Evolutionary conservation across 176 grass and related monocot species (phyloP), one percentile per base, ranked within the genome.

Genomic region (Urochloa ruziziensis): DNA sequence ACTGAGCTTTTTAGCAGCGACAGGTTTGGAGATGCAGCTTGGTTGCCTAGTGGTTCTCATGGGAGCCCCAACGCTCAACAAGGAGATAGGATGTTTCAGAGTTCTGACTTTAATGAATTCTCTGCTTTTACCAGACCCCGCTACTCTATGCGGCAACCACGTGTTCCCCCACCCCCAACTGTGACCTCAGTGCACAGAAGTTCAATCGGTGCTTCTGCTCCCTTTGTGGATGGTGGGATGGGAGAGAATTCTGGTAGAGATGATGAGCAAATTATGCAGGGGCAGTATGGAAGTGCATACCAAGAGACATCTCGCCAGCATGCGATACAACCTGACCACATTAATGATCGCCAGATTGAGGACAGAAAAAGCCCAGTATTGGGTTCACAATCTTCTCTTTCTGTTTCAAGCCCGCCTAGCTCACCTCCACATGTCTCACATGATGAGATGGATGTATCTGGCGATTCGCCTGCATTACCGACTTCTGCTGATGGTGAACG

Each of bases 401-500:
- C 93, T 81, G 88, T 94, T 90, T 95, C 91, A 53, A 98, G 93
- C 79, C 91, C 93, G 77, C 96, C 96, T 62, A 88, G 87, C 75
- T 98, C 89, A 43, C 96, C 96, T 30, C 78, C 83, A 62, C 89
- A 92, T 80, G 70, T 93, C 84, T 95, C 89, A 34, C 96, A 98
- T 80, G 87, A 98, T 35, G 96, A 98, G 59, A 95, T 98, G 87
- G 96, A 98, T 94, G 92, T 97, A 77, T 91, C 86, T 73, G 88
- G 92, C 24, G 96, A 98, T 89, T 91, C 94, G 29, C 96, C 96
- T 42, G 93, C 87, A 60, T 86, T 94, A 25, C 96, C 93, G 69
- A 93, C 93, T 82, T 98, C 96, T 83, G 93, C 96, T 90, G 96
- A 98, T 86, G 90, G 90, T 72, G 90, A 94, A 8, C 90, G 79